Base-by-base conservation (phyloP, 495 filamentous ascomycete genomes). In the Talaromyces trachyspermus region DNA sequence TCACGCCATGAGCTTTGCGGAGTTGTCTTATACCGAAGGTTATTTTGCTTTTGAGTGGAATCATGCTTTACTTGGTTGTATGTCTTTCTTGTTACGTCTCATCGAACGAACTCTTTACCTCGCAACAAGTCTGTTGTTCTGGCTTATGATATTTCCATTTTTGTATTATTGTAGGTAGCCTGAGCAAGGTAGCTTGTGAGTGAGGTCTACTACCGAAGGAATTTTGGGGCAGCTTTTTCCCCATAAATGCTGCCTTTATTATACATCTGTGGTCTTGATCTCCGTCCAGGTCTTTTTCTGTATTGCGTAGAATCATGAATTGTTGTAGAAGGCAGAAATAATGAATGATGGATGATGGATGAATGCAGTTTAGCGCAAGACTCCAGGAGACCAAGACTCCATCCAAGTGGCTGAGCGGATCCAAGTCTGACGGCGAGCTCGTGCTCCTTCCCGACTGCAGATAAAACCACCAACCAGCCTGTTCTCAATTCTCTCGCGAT, bases 1-100 rank as follows among this genome's bases (percentile, higher is more conserved):
- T 20, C 44, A 46, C 37, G 44, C 44, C 44, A 46, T 33, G 29
- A 46, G 30, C 30, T 35, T 32, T 46, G 44, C 22, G 44, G 44
- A 46, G 44, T 46, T 46, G 14, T 46, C 25, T 24, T 46, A 24
- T 33, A 23, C 12, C n/a, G 4, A 25, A 26, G 18, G 41, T 9
- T 43, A 27, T 3, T 26, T 20, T 12, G 8, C n/a, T n/a, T 35
- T 37, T 24, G 30, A 46, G 22, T 46, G 44, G 44, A 30, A 37
- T 37, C 22, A 36, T 46, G 39, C 12, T 33, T 46, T 46, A 15
- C 32, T 22, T 46, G 44, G n/a, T 46, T 46, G 44, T 24, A 46
- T 12, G 12, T 20, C 15, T 46, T 24, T 43, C n/a, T 37, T 24
- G n/a, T 10, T 46, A 18, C 30, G 17, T 17, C 33, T 17, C 10